Conservation (phyloP, 257 asterid genomes). For the Echium plantagineum region DNA sequence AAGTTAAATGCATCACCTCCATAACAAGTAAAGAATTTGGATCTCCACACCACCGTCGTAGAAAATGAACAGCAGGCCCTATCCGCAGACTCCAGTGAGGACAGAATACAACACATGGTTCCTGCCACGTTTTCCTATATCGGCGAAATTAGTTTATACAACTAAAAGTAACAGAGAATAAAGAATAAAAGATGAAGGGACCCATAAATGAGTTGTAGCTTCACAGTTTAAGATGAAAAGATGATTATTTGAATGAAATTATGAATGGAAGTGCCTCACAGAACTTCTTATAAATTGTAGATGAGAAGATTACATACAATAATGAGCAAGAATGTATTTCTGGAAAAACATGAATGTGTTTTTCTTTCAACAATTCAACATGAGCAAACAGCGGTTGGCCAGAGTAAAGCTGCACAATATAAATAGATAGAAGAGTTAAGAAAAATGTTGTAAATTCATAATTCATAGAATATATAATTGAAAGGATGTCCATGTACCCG, state of each 20-base stretch:
- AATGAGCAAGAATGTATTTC: conserved; percentile 55
- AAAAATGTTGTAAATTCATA: not conserved
- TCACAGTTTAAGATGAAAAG: not conserved
- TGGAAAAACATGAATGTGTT: conserved; percentile 61
- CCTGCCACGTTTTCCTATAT: conserved; percentile 61
- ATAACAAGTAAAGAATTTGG: conserved; percentile 61
- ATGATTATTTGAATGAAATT: not conserved
- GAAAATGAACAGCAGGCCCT: conserved; percentile 79
- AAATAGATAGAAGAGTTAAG: conserved; percentile 3
- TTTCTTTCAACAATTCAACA: conserved; percentile 45
- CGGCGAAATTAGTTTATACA: not conserved
- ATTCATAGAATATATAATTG: not conserved
- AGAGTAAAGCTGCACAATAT: conserved; percentile 49
- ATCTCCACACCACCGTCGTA: conserved; percentile 63
- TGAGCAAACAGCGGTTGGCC: conserved; percentile 60
- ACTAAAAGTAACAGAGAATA: not conserved
- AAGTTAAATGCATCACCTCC: conserved; percentile 41
- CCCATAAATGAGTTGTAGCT: not conserved
- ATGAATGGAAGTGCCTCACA: not conserved
- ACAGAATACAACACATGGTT: conserved; percentile 84
- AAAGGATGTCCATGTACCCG: conserved; percentile 26
- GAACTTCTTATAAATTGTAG: not conserved
- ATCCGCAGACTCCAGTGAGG: conserved; percentile 94
- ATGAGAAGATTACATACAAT: conserved; percentile 39
- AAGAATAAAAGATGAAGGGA: not conserved